phyloP scores from a whole-genome alignment of 345 rosid species.

The Salix udensis region DNA sequence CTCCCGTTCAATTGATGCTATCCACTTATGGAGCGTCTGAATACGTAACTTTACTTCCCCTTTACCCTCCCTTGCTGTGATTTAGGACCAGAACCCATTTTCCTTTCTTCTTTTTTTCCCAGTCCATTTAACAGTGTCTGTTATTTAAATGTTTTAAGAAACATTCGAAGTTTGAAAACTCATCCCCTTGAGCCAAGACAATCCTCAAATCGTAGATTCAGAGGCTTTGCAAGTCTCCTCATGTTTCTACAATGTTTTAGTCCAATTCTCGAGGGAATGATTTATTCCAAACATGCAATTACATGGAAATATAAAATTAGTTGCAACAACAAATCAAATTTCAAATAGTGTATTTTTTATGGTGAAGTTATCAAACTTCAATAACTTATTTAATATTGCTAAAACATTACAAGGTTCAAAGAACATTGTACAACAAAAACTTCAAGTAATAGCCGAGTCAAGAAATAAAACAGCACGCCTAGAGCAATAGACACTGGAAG shows the following conservation, averaged over 20 bases:
- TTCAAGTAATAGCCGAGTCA: slow-evolving; percentile 67
- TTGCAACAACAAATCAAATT: slow-evolving; percentile 11
- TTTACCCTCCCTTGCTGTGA: neutral
- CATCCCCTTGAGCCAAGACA: neutral
- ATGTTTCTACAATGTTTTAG: neutral
- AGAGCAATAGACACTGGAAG: slow-evolving; percentile 81
- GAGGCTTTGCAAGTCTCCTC: neutral
- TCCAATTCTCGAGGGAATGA: neutral
- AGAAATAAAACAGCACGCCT: slow-evolving; percentile 75
- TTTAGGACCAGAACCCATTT: too few species aligned
- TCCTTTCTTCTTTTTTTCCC: neutral
- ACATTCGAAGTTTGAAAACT: neutral
- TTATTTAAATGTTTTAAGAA: neutral
- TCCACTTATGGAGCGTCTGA: neutral
- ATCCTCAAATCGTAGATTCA: neutral
- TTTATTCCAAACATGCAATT: neutral
- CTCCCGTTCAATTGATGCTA: too few species aligned
- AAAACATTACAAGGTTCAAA: slow-evolving; percentile 78
- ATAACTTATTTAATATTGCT: slow-evolving; percentile 13
- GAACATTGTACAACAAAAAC: slow-evolving; percentile 71
- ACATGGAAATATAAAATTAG: neutral
- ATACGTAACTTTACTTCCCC: too few species aligned
- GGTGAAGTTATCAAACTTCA: neutral
- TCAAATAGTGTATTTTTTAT: neutral
- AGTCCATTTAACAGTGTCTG: neutral